Conservation (phyloP, 2,329 filamentous ascomycete genomes). For the Leptographium lundbergii region DNA sequence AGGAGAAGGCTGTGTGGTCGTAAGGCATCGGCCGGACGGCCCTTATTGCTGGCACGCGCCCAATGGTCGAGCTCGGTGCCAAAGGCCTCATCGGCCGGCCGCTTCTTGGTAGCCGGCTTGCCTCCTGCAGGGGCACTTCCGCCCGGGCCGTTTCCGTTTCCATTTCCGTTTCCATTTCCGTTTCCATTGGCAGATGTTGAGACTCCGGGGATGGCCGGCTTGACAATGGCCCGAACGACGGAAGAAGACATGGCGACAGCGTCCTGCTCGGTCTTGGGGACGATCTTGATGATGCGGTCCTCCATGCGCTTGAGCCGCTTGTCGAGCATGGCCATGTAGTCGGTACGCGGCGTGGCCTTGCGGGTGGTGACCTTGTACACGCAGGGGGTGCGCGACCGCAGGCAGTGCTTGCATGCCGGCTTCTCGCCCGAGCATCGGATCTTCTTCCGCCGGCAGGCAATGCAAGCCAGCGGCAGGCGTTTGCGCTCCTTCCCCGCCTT, state of each 20-base stretch:
- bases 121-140: constrained; percentile 9
- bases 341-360: constrained; percentile 86
- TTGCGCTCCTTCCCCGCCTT: constrained; percentile 95
- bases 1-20: constrained; percentile 27
- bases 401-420: constrained; percentile 91
- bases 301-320: constrained; percentile 95
- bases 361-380: constrained; percentile 95
- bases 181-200: constrained; percentile 17
- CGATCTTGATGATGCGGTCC: constrained; percentile 88
- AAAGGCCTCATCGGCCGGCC: constrained; percentile 79
- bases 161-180: too few species aligned
- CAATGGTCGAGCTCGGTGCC: constrained; percentile 69
- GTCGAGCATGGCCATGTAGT: constrained; percentile 99
- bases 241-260: constrained; percentile 35
- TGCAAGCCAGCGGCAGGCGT: constrained; percentile 82
- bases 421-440: constrained; percentile 97
- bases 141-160: not conserved
- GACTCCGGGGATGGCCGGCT: constrained; percentile 55
- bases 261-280: constrained; percentile 74
- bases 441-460: constrained; percentile 92
- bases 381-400: constrained; percentile 83
- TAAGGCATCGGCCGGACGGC: constrained; percentile 24
- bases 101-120: constrained; percentile 60
- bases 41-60: constrained; percentile 49
- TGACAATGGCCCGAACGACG: constrained; percentile 72